These are phyloP conservation scores for Trichoderma lentiforme DNA, from an alignment of 2,329 filamentous ascomycete species.

Conservation along the genomic window DNA sequence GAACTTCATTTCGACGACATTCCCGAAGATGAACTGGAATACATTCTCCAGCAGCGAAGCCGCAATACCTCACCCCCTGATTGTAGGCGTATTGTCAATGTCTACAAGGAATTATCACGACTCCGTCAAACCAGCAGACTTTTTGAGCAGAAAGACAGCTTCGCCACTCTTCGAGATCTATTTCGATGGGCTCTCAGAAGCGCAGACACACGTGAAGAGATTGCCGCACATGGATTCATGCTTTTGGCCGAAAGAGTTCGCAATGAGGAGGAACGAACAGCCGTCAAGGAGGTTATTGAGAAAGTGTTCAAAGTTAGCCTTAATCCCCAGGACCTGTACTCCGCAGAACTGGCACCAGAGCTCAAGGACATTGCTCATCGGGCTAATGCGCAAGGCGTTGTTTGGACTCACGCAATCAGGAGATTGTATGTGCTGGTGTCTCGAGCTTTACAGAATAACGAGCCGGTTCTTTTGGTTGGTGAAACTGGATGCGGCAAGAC, in stretches of 20 bases:
- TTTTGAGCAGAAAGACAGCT: constrained; percentile 96
- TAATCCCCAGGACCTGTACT: constrained; percentile 71
- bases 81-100: constrained; percentile 83
- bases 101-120: constrained; percentile 89
- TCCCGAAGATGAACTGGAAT: constrained; percentile 87
- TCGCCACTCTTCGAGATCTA: constrained; percentile 90
- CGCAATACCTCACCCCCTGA: constrained; percentile 85
- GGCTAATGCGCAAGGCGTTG: constrained; percentile 61
- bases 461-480: constrained; percentile 90
- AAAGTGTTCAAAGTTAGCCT: constrained; percentile 84
- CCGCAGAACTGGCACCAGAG: constrained; percentile 53
- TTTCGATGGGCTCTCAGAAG: constrained; percentile 91
- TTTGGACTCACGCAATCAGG: constrained; percentile 96
- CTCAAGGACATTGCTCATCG: constrained; percentile 47
- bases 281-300: constrained; percentile 86
- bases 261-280: constrained; percentile 79
- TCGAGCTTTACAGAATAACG: constrained; percentile 80
- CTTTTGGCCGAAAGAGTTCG: constrained; percentile 90
- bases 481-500: constrained; percentile 99
- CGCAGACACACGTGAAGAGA: constrained; percentile 80
- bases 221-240: constrained; percentile 94
- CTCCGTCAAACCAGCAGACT: constrained; percentile 85
- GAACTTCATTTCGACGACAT: constrained; percentile 99
- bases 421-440: constrained; percentile 87
- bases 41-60: constrained; percentile 83